Base-by-base conservation (phyloP, 2,329 filamentous ascomycete genomes). In the Corinectria fuckeliana region DNA sequence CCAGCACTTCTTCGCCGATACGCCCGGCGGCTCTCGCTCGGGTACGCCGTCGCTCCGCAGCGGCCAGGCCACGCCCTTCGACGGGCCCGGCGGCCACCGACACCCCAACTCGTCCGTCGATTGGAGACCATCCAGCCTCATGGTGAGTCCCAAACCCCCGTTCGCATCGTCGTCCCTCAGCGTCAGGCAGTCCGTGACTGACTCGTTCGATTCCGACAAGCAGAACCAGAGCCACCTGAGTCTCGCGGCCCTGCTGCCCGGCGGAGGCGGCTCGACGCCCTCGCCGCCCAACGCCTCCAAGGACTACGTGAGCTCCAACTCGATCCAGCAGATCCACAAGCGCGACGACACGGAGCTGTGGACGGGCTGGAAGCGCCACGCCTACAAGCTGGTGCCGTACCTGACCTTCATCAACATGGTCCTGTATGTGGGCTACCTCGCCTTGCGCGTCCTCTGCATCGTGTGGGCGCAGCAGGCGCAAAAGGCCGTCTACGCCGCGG, bases 391-490 rank as follows among this genome's bases (percentile, higher is more conserved):
- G 28, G 72, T 74, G 7, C 79, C 79, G 0, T 47, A 77, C 28
- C 53, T 81, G 51, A 80, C 75, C 16, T 45, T 81, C n/a, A 34
- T 73, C 61, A 80, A 77, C 65, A 80, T 74, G 11, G 63, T 63
- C n/a, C 45, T 80, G n/a, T 81, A 79, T 69, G n/a, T 81, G 4
- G 34, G 71, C 56, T 87, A 87, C 62, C 80, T 86, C 7, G 76
- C 66, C 20, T 72, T 82, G 52, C 82, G 84, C 34, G 79, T 87
- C 26, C 73, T 74, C 50, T 86, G 83, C 66, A 80, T 85, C 52
- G 70, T 84, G n/a, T 72, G 74, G 42, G 83, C 84, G 1, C 83
- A 87, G 64, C 73, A 77, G 1, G 71, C 71, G 1, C 72, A 74
- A 4, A 48, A 69, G 3, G 69, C 74, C 20, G 75, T 74, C 2